Base-by-base conservation (phyloP, 1,284 basidiomycete species). In the Cutaneotrichosporon dermatis region DNA sequence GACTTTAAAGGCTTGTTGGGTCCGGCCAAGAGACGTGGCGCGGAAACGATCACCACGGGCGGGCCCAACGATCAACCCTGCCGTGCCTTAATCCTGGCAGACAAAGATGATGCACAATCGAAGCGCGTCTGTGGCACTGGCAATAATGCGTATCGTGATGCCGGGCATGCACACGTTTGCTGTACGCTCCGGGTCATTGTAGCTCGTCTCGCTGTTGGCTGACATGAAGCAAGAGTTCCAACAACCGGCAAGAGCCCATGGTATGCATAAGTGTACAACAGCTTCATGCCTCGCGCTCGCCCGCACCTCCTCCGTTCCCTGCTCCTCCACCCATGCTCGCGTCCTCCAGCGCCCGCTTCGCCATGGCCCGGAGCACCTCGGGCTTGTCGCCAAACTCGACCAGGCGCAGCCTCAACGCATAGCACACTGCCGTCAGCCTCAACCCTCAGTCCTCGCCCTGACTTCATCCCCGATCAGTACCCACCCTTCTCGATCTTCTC, bases 401-500 rank as follows among this genome's bases (percentile, higher is more conserved):
- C 11, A 77, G 63, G 13, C 76, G 63, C 25, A 79, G 66, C 49
- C 76, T 65, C 4, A 77, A 66, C n/a, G 75, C 67, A 60, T 79
- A 79, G 60, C 77, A 79, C 35, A 79, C 77, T 79, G 57, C 36
- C 25, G 25, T 25, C 25, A 25, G 25, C 25, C 25, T 25, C 25
- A 25, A 25, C 25, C 25, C 25, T 25, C 25, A 25, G 25, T 25
- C 25, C 25, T 25, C 25, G 25, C 25, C 25, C 25, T 25, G 25
- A 55, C 49, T 39, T 42, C 25, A 45, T 37, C 41, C 15, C 12
- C 33, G 12, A 11, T 43, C 34, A 16, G 10, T 1, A 35, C 83
- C 65, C 66, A 94, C 94, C 90, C 69, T 89, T 86, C 82, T 99
- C 95, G 58, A 98, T 95, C 80, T 98, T 99, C 69, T 88, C 84